phyloP scores from a whole-genome alignment of 2,329 filamentous ascomycete genomes.

The Metarhizium humberi region DNA sequence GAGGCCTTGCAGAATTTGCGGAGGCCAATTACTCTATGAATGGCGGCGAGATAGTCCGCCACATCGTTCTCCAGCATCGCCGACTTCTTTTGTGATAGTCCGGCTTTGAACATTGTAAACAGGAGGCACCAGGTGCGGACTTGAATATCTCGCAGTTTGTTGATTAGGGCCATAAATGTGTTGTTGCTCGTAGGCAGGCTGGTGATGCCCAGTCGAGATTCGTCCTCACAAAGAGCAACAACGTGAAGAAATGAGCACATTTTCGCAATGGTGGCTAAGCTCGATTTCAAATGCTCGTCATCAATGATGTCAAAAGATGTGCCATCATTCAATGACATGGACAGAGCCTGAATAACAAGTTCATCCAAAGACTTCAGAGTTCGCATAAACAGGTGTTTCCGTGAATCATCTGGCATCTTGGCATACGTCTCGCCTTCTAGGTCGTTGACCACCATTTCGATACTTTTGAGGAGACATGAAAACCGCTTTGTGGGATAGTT shows the following conservation, averaged over 20 bases:
- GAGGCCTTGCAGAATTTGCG: constrained; percentile 78
- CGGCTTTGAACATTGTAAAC: constrained; percentile 71
- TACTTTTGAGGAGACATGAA: constrained; percentile 75
- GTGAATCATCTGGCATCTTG: constrained; percentile 48
- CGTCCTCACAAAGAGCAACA: constrained; percentile 74
- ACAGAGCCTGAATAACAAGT: constrained; percentile 61
- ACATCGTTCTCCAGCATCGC: constrained; percentile 60
- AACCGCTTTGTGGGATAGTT: constrained; percentile 81
- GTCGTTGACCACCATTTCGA: constrained; percentile 68
- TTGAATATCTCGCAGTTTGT: constrained; percentile 76
- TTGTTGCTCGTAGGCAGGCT: constrained; percentile 49
- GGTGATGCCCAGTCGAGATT: constrained; percentile 67
- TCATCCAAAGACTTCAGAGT: constrained; percentile 75
- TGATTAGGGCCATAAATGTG: constrained; percentile 43
- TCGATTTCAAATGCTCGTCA: constrained; percentile 64
- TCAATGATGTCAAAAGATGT: constrained; percentile 77
- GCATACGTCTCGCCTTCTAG: constrained; percentile 54
- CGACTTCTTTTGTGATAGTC: constrained; percentile 55
- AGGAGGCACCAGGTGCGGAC: constrained; percentile 81
- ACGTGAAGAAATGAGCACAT: constrained; percentile 69
- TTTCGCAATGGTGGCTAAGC: constrained; percentile 61
- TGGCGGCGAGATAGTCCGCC: constrained; percentile 67
- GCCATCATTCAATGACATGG: constrained; percentile 56
- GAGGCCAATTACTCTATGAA: constrained; percentile 77
- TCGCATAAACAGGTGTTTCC: constrained; percentile 63